A percentile compares a stretch with the other conserved stretches of the same genome.
phyloP scores from a whole-genome alignment of 2,329 filamentous ascomycete species.

The Phialophora macrospora region DNA sequence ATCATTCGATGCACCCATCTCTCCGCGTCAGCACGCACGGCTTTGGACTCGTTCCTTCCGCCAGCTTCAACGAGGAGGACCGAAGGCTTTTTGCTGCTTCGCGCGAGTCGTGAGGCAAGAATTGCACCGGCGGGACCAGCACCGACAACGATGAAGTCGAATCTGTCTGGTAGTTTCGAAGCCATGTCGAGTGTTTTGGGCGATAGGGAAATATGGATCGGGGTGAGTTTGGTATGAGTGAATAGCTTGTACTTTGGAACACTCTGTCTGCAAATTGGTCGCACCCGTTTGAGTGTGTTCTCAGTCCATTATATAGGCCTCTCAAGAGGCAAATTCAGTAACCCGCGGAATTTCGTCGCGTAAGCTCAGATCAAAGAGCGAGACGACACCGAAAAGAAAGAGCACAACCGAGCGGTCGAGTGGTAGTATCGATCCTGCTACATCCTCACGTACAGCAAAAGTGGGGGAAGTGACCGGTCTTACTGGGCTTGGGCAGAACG shows the following conservation, averaged over 20 bases:
- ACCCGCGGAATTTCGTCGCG: neutral
- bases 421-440: neutral
- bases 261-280: neutral
- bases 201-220: neutral
- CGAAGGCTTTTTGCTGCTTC: conserved; percentile 53
- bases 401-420: neutral
- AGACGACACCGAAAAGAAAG: neutral
- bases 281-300: neutral
- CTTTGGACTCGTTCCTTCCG: conserved; percentile 53
- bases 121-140: conserved; percentile 66
- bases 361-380: neutral
- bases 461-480: neutral
- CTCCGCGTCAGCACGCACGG: conserved; percentile 59
- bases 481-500: neutral
- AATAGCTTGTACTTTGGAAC: neutral
- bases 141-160: conserved; percentile 41
- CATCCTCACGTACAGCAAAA: neutral
- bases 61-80: conserved; percentile 69
- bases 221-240: neutral
- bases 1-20: conserved; percentile 60
- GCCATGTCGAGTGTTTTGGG: conserved; percentile 1
- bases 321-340: neutral
- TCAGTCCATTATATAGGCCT: neutral
- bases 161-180: conserved; percentile 19
- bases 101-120: conserved; percentile 60